Base-by-base conservation (phyloP, 2,329 filamentous ascomycete genomes). In the Cordyceps cicadae region DNA sequence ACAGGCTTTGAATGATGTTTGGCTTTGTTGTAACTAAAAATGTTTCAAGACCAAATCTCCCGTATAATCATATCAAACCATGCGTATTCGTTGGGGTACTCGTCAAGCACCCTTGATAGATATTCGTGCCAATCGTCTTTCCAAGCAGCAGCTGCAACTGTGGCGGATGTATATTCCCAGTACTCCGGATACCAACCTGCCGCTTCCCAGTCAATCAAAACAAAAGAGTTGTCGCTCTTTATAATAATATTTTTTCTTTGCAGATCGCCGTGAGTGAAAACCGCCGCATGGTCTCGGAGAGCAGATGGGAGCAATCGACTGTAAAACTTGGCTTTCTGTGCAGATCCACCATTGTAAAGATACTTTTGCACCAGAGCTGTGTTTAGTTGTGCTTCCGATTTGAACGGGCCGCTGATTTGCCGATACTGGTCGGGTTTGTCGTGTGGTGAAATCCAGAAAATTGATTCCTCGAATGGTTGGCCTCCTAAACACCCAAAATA, bases 241-340 rank as follows among this genome's bases (percentile, higher is more conserved):
- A 64, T 21, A 3, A 67, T 63, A 8, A 67, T 53, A 17, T 66
- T 68, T 54, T 68, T 67, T 29, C 65, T 63, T 58, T 68, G 66
- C 1, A 67, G 60, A 54, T 67, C 66, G 14, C 62, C 62, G 49
- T 68, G 62, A 1, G 63, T 67, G 39, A 66, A 68, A 9, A 67
- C 59, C 3, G 63, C 61, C 21, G n/a, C 1, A 43, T 54, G 32
- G 24, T 59, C 34, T 26, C 34, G 48, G 8, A 54, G 51, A 37
- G 50, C 19, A 26, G 58, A 60, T 49, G 51, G 58, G 29, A 58
- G 9, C 46, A 58, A 17, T 8, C 32, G 29, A 43, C 43, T 58
- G 14, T 58, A 49, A 41, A 58, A 58, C 19, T 55, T 49, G 26
- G 41, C 51, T 29, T 54, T 54, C 3, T 48, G 51, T 39, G 45